Evolutionary conservation across 495 filamentous ascomycete genomes (phyloP).

Genomic region (Cudoniella acicularis): DNA sequence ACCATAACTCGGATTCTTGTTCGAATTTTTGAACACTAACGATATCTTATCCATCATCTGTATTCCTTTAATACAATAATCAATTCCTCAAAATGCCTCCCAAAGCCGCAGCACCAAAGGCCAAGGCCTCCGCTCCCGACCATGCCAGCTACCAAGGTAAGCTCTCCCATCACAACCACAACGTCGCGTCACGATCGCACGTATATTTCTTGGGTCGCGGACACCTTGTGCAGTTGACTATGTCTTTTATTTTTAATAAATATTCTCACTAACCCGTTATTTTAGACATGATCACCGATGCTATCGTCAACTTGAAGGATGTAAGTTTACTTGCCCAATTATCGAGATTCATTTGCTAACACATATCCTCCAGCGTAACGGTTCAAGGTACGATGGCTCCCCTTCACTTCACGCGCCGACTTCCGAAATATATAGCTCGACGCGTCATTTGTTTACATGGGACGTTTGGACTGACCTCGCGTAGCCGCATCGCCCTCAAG

Average conservation of each 20-base stretch:
- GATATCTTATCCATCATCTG: slow-evolving; percentile 6
- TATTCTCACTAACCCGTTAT: slow-evolving; percentile 37
- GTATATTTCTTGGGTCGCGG: slow-evolving; percentile 11
- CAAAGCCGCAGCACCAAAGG: slow-evolving; percentile 20
- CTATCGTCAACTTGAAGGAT: slow-evolving; percentile 48
- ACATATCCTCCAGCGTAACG: slow-evolving; percentile 28
- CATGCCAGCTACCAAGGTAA: slow-evolving; percentile 25
- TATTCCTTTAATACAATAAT: slow-evolving; percentile 12
- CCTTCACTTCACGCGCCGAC: slow-evolving; percentile 32
- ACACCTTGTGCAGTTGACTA: slow-evolving; percentile 6
- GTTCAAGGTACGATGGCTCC: slow-evolving; percentile 66
- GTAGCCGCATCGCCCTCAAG: slow-evolving; percentile 92
- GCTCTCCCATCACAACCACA: slow-evolving; percentile 15
- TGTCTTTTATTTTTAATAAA: slow-evolving; percentile 3
- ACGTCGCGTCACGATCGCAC: slow-evolving; percentile 11
- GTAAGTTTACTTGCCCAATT: slow-evolving; percentile 43
- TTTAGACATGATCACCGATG: slow-evolving; percentile 61
- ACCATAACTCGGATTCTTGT: not conserved
- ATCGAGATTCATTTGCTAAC: slow-evolving; percentile 9
- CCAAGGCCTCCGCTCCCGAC: slow-evolving; percentile 17
- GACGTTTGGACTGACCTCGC: slow-evolving; percentile 1
- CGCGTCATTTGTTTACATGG: slow-evolving; percentile 15
- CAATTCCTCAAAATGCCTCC: slow-evolving; percentile 22
- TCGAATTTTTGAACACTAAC: slow-evolving; percentile 7
- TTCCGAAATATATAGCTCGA: not conserved